Conservation (phyloP, 495 filamentous ascomycete genomes). For the Clohesyomyces aquaticus region DNA sequence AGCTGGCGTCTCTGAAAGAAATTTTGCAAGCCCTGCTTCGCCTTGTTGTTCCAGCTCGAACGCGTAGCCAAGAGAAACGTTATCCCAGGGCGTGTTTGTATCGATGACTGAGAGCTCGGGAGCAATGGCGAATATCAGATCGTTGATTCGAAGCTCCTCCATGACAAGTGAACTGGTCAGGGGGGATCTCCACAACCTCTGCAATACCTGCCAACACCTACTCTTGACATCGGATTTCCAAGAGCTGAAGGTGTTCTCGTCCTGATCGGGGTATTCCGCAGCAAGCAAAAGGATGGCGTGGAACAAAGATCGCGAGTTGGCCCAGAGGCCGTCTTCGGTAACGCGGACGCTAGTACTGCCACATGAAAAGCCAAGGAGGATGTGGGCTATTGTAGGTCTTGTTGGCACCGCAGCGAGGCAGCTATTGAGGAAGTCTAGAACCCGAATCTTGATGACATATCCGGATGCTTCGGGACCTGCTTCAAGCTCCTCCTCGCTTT, state of each 20-base stretch:
- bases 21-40: conserved; percentile 48
- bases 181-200: conserved; percentile 79
- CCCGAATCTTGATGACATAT: conserved; percentile 74
- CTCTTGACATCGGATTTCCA: conserved; percentile 76
- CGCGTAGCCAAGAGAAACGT: conserved; percentile 52
- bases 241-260: conserved; percentile 64
- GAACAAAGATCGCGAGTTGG: conserved; percentile 71
- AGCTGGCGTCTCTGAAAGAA: conserved; percentile 66
- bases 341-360: conserved; percentile 67
- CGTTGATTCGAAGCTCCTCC: conserved; percentile 72
- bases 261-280: conserved; percentile 62
- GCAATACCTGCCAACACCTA: conserved; percentile 74
- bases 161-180: conserved; percentile 75
- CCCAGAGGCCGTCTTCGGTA: conserved; percentile 65
- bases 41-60: conserved; percentile 40
- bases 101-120: conserved; percentile 65
- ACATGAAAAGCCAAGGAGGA: conserved; percentile 85
- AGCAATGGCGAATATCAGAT: conserved; percentile 73
- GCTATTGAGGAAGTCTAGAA: conserved; percentile 80
- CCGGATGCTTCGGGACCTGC: conserved; percentile 64
- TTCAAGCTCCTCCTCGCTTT: conserved; percentile 64
- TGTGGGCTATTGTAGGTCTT: conserved; percentile 81
- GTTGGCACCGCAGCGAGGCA: conserved; percentile 72
- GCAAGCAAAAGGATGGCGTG: conserved; percentile 74
- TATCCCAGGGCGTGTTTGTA: conserved; percentile 70